A percentile compares a stretch with the other conserved stretches of the same genome.
Conservation (phyloP, 2,329 filamentous ascomycete genomes). For the Phoma sp. region DNA sequence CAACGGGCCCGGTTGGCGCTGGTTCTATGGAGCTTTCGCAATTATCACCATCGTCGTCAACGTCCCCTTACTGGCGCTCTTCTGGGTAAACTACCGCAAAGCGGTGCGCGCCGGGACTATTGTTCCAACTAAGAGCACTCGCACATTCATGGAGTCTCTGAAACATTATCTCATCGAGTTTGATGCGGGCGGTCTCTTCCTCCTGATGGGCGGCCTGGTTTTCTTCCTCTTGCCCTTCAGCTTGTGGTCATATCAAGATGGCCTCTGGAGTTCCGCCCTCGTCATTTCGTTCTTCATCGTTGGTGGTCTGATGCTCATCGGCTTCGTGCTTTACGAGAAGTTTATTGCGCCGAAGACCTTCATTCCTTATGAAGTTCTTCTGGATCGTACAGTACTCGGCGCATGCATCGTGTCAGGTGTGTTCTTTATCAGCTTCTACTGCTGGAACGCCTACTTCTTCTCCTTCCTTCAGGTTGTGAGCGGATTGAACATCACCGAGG, state of each 20-base stretch:
- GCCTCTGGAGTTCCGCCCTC: constrained; percentile 40
- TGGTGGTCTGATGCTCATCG: constrained; percentile 43
- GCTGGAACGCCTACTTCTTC: constrained; percentile 50
- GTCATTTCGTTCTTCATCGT: constrained; percentile 50
- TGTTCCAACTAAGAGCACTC: constrained; percentile 48
- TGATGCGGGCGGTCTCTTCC: constrained; percentile 65
- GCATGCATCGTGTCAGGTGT: constrained; percentile 58
- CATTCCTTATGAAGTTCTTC: constrained; percentile 55
- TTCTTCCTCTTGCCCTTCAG: constrained; percentile 74
- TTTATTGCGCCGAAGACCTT: constrained; percentile 50
- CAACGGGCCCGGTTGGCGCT: constrained; percentile 62
- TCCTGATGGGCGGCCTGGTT: constrained; percentile 65
- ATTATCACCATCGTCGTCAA: constrained; percentile 67
- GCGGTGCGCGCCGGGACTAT: constrained; percentile 63
- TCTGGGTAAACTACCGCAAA: constrained; percentile 62
- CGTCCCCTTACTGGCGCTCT: constrained; percentile 67
- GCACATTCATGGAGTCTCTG: constrained; percentile 56
- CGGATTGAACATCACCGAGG: constrained; percentile 33
- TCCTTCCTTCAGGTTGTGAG: constrained; percentile 51
- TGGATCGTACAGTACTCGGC: constrained; percentile 58
- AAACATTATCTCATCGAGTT: constrained; percentile 66
- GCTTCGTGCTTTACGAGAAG: constrained; percentile 49
- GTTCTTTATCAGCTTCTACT: constrained; percentile 34
- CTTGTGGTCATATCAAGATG: constrained; percentile 49
- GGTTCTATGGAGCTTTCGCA: constrained; percentile 70